Evolutionary conservation across 306 rosid species (phyloP), one percentile per base, ranked within the genome.

Genomic region (Castanea crenata): DNA sequence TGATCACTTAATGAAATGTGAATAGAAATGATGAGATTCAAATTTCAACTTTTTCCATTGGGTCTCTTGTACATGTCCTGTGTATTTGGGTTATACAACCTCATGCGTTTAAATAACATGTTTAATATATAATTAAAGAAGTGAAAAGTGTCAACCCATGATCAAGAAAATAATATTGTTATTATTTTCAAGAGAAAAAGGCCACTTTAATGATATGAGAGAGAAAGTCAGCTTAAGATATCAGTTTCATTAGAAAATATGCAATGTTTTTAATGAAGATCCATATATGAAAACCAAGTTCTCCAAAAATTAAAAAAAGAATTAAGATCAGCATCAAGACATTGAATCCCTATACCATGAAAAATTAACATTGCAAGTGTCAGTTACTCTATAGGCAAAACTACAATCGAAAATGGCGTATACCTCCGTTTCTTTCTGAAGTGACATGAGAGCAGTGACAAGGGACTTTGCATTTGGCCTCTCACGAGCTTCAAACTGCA

Each of bases 401-500:
- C 57, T 49, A 46, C 58, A 6, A 3, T n/a, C 14, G 6, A 12
- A 15, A 14, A 20, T 23, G 21, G 32, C 1, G 6, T 44, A 27
- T 76, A 94, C 99, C 98, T 95, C 99, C 34, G 91, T 80, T 86
- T 95, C 98, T 85, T 91, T 95, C 85, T 95, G 98, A 78, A 95
- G 97, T 38, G 94, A 77, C 85, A 83, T 62, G 56, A 95, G 94
- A 84, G 99, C 86, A 55, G 86, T 77, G 83, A 87, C 96, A 15
- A 95, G 92, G 72, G 98, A 92, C 85, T 95, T 95, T 0, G 96
- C 96, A 84, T 90, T 95, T 69, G 99, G 99, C 80, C 99, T 88
- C 89, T 95, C 99, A 18, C 99, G 98, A 61, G 96, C 97, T 83
- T 95, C 99, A 77, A 90, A 95, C 71, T 95, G 99, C 70, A 95